Evolutionary conservation across 345 rosid species (phyloP).

Genomic region (Lepidium sativum): DNA sequence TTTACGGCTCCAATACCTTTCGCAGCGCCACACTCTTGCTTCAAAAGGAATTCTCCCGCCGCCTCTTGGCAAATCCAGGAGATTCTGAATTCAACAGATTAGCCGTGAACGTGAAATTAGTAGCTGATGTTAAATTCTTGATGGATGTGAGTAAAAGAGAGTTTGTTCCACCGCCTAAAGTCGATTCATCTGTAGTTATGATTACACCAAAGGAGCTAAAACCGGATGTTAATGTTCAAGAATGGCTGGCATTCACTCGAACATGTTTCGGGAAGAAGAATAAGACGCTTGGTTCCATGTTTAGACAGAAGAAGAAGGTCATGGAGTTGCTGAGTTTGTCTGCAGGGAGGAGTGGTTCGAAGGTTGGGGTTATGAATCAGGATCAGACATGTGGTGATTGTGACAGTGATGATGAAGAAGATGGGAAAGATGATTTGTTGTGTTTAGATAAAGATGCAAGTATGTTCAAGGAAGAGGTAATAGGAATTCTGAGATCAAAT

Average conservation of each 20-base stretch:
- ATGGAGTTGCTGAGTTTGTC: slow-evolving; percentile 41
- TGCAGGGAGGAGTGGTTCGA: slow-evolving; percentile 14
- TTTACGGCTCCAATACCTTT: slow-evolving; percentile 48
- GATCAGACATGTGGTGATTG: neutral
- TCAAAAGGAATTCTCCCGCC: slow-evolving; percentile 84
- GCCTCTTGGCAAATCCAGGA: slow-evolving; percentile 75
- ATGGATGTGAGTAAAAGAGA: slow-evolving; percentile 95
- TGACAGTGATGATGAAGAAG: slow-evolving; percentile 11
- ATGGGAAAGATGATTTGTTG: slow-evolving; percentile 12
- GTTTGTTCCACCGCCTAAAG: slow-evolving; percentile 79
- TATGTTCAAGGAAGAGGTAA: slow-evolving; percentile 48
- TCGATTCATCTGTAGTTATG: slow-evolving; percentile 74
- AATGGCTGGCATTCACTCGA: slow-evolving; percentile 76
- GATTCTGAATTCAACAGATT: slow-evolving; percentile 76
- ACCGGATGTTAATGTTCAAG: slow-evolving; percentile 49
- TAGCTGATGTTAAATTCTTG: slow-evolving; percentile 66
- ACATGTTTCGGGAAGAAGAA: slow-evolving; percentile 79
- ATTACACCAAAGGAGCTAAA: slow-evolving; percentile 63
- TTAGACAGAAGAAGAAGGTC: slow-evolving; percentile 88
- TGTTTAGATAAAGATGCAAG: slow-evolving; percentile 34
- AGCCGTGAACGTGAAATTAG: slow-evolving; percentile 79
- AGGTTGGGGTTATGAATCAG: neutral
- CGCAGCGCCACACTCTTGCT: slow-evolving; percentile 75
- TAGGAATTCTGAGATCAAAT: slow-evolving; percentile 35
- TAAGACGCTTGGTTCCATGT: slow-evolving; percentile 77